These are phyloP conservation scores for Trichoderma reesei DNA, from an alignment of 495 filamentous ascomycete species.

Conservation along the genomic window DNA sequence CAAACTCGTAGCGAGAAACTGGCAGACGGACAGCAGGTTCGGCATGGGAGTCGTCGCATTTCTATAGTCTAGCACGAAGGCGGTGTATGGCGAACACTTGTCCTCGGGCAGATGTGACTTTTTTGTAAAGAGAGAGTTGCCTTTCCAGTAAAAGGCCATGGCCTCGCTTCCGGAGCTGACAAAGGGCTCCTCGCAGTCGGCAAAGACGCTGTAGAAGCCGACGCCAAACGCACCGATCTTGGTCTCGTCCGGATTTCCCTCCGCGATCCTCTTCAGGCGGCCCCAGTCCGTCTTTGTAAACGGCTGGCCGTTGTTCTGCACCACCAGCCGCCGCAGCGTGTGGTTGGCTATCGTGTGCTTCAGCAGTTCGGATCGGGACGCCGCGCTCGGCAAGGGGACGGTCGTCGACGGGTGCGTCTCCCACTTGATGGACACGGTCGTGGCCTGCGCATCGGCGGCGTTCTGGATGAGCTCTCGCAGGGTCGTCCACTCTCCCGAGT, in stretches of 20 bases:
- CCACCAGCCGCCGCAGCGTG: conserved; percentile 70
- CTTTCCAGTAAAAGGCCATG: conserved; percentile 99
- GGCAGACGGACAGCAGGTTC: conserved; percentile 69
- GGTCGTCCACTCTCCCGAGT: conserved; percentile 84
- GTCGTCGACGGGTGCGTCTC: conserved; percentile 75
- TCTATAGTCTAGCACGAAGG: conserved; percentile 87
- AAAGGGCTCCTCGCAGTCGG: conserved; percentile 95
- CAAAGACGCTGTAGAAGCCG: conserved; percentile 97
- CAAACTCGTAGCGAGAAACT: conserved; percentile 89
- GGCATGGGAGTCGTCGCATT: conserved; percentile 78
- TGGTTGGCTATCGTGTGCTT: conserved; percentile 77
- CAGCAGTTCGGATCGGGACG: conserved; percentile 57
- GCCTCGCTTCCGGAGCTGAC: conserved; percentile 82
- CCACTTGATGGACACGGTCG: conserved; percentile 80
- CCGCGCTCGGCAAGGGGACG: conserved; percentile 58
- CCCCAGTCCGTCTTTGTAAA: conserved; percentile 88
- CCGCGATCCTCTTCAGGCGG: conserved; percentile 88
- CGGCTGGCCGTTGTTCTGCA: conserved; percentile 79
- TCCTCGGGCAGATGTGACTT: conserved; percentile 57
- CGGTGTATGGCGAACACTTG: conserved; percentile 59
- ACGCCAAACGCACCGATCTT: conserved; percentile 99
- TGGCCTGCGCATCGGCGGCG: conserved; percentile 87
- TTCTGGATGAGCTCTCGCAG: conserved; percentile 95
- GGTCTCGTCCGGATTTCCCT: conserved; percentile 96
- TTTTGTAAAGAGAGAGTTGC: conserved; percentile 85